phyloP scores from a whole-genome alignment of 148 eudicot genomes.

The Tetragonia tetragonoides region DNA sequence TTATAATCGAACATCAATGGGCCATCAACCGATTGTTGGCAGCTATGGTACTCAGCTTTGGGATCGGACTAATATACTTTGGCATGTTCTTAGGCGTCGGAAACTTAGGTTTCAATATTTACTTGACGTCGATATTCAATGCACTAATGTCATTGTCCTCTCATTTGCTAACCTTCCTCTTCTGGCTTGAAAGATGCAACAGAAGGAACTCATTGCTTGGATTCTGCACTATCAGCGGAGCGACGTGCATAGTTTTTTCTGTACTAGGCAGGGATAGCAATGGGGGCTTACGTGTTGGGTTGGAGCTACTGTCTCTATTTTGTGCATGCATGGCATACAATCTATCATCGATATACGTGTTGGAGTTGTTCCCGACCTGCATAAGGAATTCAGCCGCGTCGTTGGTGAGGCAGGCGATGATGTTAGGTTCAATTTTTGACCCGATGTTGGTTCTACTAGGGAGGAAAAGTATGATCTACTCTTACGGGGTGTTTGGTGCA shows the following conservation, averaged over 20 bases:
- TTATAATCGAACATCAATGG: constrained; percentile 22
- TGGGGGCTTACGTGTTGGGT: not conserved
- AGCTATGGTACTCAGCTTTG: not conserved
- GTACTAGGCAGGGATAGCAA: not conserved
- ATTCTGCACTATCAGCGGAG: constrained; percentile 25
- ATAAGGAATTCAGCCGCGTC: no score
- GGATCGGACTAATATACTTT: no score
- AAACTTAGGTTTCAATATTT: constrained; percentile 19
- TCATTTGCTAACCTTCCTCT: constrained; percentile 20
- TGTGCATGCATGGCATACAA: no score
- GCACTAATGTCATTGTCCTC: constrained; percentile 21
- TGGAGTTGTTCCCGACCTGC: no score
- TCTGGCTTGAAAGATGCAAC: constrained; percentile 23
- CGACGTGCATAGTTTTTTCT: constrained; percentile 21
- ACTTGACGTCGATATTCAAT: constrained; percentile 26
- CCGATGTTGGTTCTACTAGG: constrained; percentile 24
- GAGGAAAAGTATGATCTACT: not conserved
- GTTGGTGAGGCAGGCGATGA: no score
- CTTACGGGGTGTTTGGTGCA: constrained; percentile 30
- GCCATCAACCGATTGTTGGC: constrained; percentile 15
- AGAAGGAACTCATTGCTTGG: constrained; percentile 28
- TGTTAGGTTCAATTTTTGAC: constrained; percentile 14
- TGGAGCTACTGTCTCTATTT: constrained; percentile 22
- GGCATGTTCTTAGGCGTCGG: no score
- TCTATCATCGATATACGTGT: no score